Evolutionary conservation across 208 protist species (phyloP).

Genomic region (Wallacemonas sp.): DNA sequence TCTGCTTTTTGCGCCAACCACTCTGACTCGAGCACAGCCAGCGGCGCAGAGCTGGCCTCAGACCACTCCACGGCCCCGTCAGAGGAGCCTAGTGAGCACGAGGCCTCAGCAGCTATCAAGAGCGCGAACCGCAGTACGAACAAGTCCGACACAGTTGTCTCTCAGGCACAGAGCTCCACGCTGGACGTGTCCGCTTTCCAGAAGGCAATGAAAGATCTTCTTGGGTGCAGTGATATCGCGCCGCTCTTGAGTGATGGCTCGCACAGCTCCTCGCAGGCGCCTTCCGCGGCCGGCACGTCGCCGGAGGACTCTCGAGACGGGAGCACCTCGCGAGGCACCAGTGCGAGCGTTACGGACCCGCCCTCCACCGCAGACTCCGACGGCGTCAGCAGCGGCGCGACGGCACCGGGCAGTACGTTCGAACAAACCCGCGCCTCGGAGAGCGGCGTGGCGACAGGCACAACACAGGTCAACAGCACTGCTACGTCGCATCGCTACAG

Average conservation of each 20-base stretch:
- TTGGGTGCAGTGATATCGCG: neutral
- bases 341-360: too few species aligned
- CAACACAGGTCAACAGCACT: neutral
- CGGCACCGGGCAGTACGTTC: too few species aligned
- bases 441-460: too few species aligned
- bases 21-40: too few species aligned
- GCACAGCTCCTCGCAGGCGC: neutral
- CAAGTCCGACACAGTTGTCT: neutral
- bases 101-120: neutral
- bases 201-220: conserved; percentile 1
- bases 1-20: too few species aligned
- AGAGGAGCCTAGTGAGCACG: too few species aligned
- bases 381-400: too few species aligned
- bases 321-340: neutral
- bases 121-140: conserved; percentile 6
- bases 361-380: too few species aligned
- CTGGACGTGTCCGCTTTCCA: conserved; percentile 4
- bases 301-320: neutral
- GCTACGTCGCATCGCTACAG: neutral
- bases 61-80: too few species aligned
- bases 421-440: too few species aligned
- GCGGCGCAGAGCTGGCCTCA: too few species aligned
- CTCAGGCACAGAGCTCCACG: neutral
- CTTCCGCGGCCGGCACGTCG: neutral
- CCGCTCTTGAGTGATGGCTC: neutral